Percentiles rank a stretch among this genome's conserved stretches.
These are phyloP conservation scores for Fusarium graminum DNA, from an alignment of 2,329 filamentous ascomycete genomes.

Conservation along the genomic window DNA sequence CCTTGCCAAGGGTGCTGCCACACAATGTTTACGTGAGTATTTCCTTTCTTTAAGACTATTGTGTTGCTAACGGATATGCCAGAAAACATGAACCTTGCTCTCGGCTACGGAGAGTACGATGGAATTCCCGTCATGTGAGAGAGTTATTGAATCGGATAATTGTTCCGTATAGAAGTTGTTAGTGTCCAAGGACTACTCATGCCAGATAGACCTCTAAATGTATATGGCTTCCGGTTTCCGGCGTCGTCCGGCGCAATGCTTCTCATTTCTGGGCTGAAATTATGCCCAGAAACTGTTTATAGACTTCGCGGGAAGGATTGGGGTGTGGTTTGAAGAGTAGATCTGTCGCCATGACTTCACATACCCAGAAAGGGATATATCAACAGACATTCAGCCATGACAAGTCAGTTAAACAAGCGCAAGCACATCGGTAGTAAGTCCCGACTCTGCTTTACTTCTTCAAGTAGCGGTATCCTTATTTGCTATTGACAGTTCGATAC, in stretches of 20 bases:
- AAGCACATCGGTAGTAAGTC: neutral
- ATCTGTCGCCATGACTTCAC: neutral
- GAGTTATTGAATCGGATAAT: neutral
- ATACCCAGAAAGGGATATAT: neutral
- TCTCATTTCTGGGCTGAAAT: neutral
- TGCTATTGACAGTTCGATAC: too few species aligned
- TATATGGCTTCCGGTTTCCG: neutral
- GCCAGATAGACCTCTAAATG: neutral
- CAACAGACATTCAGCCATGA: neutral
- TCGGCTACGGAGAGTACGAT: slow-evolving; percentile 89
- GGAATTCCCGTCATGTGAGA: slow-evolving; percentile 72
- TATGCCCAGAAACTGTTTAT: neutral
- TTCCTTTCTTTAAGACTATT: too few species aligned
- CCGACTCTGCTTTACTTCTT: too few species aligned
- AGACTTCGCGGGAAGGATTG: neutral
- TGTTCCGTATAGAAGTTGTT: neutral
- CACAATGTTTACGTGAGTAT: slow-evolving; percentile 24
- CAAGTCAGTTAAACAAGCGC: neutral
- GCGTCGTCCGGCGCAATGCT: neutral
- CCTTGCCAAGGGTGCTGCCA: slow-evolving; percentile 20
- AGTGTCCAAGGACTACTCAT: neutral
- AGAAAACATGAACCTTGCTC: slow-evolving; percentile 95
- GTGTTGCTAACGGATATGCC: slow-evolving; percentile 13
- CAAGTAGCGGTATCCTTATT: too few species aligned
- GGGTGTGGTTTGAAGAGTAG: neutral